Evolutionary conservation across 1,284 basidiomycete species (phyloP).

Genomic region (Ustilago curta): DNA sequence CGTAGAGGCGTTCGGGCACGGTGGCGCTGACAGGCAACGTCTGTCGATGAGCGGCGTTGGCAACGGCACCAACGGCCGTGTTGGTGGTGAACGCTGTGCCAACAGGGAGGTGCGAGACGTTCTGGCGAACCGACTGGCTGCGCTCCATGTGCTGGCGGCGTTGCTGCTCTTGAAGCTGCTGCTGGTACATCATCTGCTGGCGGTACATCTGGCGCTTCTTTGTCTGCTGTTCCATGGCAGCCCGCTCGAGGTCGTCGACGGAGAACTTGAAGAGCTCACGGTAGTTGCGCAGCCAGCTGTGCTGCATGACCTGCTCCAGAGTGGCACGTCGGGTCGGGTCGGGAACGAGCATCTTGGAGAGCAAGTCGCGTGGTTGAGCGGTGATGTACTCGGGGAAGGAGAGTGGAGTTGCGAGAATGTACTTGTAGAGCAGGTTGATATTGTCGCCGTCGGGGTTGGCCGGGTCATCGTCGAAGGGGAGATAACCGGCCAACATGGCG

Average conservation of each 20-base stretch:
- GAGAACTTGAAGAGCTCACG: conserved; percentile 68
- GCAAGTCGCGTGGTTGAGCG: conserved; percentile 65
- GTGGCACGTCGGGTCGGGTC: conserved; percentile 63
- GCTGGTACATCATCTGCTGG: conserved; percentile 68
- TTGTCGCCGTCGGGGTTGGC: conserved; percentile 99
- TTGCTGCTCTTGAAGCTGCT: conserved; percentile 65
- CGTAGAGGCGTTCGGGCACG: conserved; percentile 46
- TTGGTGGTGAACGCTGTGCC: conserved; percentile 52
- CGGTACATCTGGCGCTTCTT: conserved; percentile 68
- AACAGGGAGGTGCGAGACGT: conserved; percentile 41
- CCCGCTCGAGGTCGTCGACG: conserved; percentile 67
- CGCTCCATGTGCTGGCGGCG: conserved; percentile 48
- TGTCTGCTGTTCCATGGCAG: conserved; percentile 68
- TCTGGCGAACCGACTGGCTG: conserved; percentile 49
- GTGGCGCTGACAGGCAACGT: conserved; percentile 50
- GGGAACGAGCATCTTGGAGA: conserved; percentile 67
- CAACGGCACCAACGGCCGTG: conserved; percentile 26
- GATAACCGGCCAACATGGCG: conserved; percentile 98
- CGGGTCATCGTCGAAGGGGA: conserved; percentile 99
- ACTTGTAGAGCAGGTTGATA: conserved; percentile 99
- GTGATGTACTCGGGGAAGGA: conserved; percentile 69
- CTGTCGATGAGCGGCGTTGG: conserved; percentile 35
- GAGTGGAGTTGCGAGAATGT: conserved; percentile 79
- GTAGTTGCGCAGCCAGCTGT: conserved; percentile 68
- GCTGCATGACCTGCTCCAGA: conserved; percentile 66